Evolutionary conservation across 768 basidiomycete species (phyloP), one percentile per base, ranked within the genome.

Genomic region (Pleurotus cornucopiae): DNA sequence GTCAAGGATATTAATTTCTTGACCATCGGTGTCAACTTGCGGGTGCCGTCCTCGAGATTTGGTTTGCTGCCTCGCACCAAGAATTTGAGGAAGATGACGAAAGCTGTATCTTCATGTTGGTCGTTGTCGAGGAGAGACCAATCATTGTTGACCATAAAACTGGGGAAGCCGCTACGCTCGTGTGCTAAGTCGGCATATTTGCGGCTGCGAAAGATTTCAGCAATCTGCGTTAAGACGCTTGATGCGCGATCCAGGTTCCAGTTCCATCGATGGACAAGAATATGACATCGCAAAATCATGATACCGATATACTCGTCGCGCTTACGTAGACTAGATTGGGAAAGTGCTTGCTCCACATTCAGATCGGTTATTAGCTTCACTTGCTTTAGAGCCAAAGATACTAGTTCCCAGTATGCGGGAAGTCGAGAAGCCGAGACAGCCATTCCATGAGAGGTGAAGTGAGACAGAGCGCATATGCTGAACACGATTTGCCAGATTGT

Each of bases 1-100:
- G 85, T 79, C 20, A 90, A 74, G 6, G 88, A 83, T 41, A 93
- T 69, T 6, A 95, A 70, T 61, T 92, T 89, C 64, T 82, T 85
- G 64, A 78, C 70, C 59, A 76, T 79, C 23, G 74, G 70, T 6
- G 71, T 69, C 12, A 77, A 64, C 47, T 70, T 69, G 7, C 60
- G 66, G 54, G 68, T 65, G 61, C 69, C 66, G 20, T 55, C 46
- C 18, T 66, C 64, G 18, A 64, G 63, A 37, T 69, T 66, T 2
- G 55, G 20, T 70, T 74, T 68, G 1, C 74, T 75, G 0, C 87
- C 85, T 45, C 82, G 81, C n/a, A 86, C 81, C 34, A 94, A 75
- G 54, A 97, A 76, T 66, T 94, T 92, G 45, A 96, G 74, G 64
- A 94, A 90, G 5, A 90, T 66, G n/a, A 82, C 77, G 64, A 88